These are phyloP conservation scores for Plectosphaerella plurivora DNA, from an alignment of 2,329 filamentous ascomycete genomes.

Conservation along the genomic window DNA sequence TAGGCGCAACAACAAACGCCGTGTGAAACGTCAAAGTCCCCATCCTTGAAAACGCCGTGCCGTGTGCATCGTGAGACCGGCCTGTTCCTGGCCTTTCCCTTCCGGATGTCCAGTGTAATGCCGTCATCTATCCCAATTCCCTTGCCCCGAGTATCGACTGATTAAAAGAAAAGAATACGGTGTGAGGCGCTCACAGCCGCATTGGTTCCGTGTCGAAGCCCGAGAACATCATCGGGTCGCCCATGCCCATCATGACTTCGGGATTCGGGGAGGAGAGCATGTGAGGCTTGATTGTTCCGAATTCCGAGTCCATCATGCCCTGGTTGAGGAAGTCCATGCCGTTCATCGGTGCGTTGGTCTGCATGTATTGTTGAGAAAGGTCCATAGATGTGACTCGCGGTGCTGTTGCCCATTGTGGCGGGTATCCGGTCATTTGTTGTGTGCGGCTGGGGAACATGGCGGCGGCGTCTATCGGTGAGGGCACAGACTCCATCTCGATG, in stretches of 20 bases:
- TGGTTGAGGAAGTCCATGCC: slow-evolving; percentile 43
- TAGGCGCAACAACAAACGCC: not conserved
- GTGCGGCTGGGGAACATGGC: slow-evolving; percentile 30
- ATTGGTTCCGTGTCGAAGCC: slow-evolving; percentile 43
- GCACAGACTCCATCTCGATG: slow-evolving; percentile 34
- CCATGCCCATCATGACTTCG: slow-evolving; percentile 53
- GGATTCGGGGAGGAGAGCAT: slow-evolving; percentile 46
- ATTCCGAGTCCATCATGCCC: slow-evolving; percentile 46
- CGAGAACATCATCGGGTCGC: slow-evolving; percentile 55
- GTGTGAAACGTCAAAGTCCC: not conserved
- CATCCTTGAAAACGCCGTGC: not conserved
- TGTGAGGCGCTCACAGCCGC: slow-evolving; percentile 27
- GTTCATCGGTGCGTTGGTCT: slow-evolving; percentile 18
- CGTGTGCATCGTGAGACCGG: not conserved
- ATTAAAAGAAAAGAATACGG: too few relatives aligned
- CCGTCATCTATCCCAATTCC: not conserved
- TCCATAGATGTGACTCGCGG: slow-evolving; percentile 24
- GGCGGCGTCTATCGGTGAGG: slow-evolving; percentile 27
- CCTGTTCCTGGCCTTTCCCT: not conserved
- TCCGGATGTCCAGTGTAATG: not conserved
- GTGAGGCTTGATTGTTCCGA: slow-evolving; percentile 52
- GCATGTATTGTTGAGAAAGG: slow-evolving; percentile 35
- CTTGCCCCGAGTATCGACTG: not conserved
- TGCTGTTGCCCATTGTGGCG: slow-evolving; percentile 11
- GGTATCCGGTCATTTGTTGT: slow-evolving; percentile 24